phyloP scores from a whole-genome alignment of 73 alveolate species.

The Paramecium pentaurelia region DNA sequence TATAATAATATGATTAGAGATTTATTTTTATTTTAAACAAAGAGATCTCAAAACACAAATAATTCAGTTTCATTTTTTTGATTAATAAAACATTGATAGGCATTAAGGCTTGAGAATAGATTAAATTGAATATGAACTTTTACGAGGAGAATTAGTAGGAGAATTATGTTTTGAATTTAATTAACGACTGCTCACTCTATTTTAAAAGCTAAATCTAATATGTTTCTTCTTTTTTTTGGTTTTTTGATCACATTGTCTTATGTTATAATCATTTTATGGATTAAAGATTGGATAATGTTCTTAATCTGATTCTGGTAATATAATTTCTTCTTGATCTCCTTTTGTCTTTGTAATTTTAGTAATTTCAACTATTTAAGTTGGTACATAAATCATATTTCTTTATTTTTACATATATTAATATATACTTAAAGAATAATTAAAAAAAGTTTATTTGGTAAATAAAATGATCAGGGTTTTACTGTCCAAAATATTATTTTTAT shows the following conservation, averaged over 20 bases:
- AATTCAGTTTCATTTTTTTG: background rate
- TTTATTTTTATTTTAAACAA: too few species aligned
- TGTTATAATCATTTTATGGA: background rate
- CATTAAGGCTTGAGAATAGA: background rate
- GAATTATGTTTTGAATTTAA: background rate
- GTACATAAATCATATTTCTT: background rate
- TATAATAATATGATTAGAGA: background rate
- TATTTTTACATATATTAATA: background rate
- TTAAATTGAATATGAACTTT: background rate
- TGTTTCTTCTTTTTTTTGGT: background rate
- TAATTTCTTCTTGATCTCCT: background rate
- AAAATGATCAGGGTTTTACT: too few species aligned
- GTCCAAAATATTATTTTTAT: too few species aligned
- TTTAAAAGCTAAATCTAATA: background rate
- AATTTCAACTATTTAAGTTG: background rate
- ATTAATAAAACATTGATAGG: background rate
- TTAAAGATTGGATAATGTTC: background rate
- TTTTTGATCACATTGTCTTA: background rate
- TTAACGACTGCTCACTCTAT: background rate
- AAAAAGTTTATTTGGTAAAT: background rate
- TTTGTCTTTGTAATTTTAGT: background rate
- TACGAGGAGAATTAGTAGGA: background rate
- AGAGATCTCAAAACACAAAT: background rate
- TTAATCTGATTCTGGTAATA: background rate
- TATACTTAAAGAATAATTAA: background rate